Evolutionary conservation across 441 rosid genomes (phyloP).

Genomic region (Erodium chrysanthum): DNA sequence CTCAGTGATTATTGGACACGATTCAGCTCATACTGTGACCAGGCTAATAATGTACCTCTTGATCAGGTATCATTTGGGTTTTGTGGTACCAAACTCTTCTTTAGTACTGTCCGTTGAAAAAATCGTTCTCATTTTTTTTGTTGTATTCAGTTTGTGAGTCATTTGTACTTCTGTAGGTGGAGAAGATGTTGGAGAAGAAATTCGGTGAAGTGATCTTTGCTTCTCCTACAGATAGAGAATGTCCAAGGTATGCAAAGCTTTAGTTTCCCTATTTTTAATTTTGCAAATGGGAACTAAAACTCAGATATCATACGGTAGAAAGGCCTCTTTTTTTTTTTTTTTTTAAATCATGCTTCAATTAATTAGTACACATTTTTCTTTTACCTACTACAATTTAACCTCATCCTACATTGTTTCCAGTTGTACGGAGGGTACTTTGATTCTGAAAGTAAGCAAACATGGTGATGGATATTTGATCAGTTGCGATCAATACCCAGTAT

Average conservation of each 20-base stretch:
- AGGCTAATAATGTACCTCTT: neutral
- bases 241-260: constrained; percentile 59
- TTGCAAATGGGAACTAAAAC: neutral
- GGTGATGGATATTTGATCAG: constrained; percentile 92
- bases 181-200: constrained; percentile 85
- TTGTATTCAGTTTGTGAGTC: constrained; percentile 9
- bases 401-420: constrained; percentile 39
- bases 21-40: neutral
- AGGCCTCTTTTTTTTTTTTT: neutral
- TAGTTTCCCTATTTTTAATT: neutral
- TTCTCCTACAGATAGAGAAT: constrained; percentile 63
- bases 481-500: constrained; percentile 80
- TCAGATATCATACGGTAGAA: neutral
- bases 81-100: constrained; percentile 14
- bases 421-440: constrained; percentile 75
- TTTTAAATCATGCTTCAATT: neutral
- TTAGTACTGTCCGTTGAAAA: constrained; percentile 10
- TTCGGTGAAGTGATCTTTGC: constrained; percentile 70
- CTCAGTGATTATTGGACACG: constrained; percentile 8
- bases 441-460: constrained; percentile 73
- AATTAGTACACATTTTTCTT: neutral
- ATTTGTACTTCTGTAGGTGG: constrained; percentile 51
- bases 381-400: constrained; percentile 5
- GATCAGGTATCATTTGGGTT: constrained; percentile 30
- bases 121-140: constrained; percentile 9